phyloP scores from a whole-genome alignment of 2,329 filamentous ascomycete genomes.

The Aspergillus phoenicis region DNA sequence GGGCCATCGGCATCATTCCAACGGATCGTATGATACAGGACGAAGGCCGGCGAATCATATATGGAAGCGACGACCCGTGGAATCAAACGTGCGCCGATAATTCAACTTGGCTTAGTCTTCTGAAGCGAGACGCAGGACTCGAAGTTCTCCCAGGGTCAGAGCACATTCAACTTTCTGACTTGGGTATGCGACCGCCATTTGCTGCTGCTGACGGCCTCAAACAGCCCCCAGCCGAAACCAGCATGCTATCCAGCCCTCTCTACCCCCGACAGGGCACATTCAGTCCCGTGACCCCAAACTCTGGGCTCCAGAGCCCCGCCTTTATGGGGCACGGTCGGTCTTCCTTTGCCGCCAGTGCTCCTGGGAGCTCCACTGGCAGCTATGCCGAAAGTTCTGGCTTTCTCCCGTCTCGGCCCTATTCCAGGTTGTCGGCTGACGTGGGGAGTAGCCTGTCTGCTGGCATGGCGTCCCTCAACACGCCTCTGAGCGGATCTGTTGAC shows the following conservation, averaged over 20 bases:
- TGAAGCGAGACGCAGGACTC: conserved; percentile 49
- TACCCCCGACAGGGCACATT: conserved; percentile 26
- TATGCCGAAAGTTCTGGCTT: conserved; percentile 39
- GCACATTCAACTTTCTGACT: conserved; percentile 38
- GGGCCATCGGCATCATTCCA: conserved; percentile 37
- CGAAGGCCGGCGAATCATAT: conserved; percentile 39
- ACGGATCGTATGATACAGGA: conserved; percentile 42
- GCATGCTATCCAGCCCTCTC: conserved; percentile 28
- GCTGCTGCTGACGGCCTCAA: conserved; percentile 42
- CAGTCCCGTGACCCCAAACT: conserved; percentile 31
- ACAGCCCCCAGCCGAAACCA: conserved; percentile 38
- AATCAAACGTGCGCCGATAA: conserved; percentile 52
- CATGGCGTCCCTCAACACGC: conserved; percentile 37
- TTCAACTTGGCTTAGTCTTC: conserved; percentile 47
- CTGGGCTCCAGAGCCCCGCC: conserved; percentile 38
- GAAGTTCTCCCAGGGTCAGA: conserved; percentile 34
- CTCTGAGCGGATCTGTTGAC: conserved; percentile 33
- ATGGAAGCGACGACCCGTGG: conserved; percentile 40
- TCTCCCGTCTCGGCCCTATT: conserved; percentile 27
- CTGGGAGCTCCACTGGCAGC: conserved; percentile 39
- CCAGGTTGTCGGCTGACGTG: conserved; percentile 38
- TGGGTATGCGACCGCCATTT: conserved; percentile 48
- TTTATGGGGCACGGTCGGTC: conserved; percentile 35
- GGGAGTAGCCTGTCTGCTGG: conserved; percentile 35
- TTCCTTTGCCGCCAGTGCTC: conserved; percentile 39